Conservation (phyloP, 768 basidiomycete genomes). For the Lactarius evosmus region DNA sequence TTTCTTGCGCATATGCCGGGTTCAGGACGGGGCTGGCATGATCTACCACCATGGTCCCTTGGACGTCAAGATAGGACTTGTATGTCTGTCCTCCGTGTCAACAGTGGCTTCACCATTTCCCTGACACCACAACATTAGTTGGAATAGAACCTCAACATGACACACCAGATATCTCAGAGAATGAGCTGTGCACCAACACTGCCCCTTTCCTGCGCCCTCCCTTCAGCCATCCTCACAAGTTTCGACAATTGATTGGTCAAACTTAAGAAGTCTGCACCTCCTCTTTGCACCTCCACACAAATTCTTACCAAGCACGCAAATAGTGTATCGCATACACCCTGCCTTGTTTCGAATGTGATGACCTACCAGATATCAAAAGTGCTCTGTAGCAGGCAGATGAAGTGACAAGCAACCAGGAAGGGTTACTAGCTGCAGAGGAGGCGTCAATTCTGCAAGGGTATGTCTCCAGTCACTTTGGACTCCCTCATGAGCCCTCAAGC, state of each 20-base stretch:
- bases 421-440: conserved; percentile 73
- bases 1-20: too few relatives aligned
- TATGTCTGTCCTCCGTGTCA: neutral
- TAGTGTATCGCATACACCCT: conserved; percentile 47
- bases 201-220: conserved; percentile 18
- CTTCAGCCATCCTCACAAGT: conserved; percentile 73
- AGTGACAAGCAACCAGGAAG: conserved; percentile 69
- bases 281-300: conserved; percentile 71
- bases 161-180: conserved; percentile 78
- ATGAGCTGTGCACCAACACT: conserved; percentile 67
- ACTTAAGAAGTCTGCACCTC: conserved; percentile 80
- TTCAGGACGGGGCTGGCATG: too few relatives aligned
- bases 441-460: conserved; percentile 76
- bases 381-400: too few relatives aligned
- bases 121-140: too few relatives aligned
- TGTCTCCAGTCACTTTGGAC: conserved; percentile 26
- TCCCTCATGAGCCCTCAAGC: neutral
- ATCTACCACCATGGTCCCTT: too few relatives aligned
- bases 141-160: too few relatives aligned
- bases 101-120: too few relatives aligned
- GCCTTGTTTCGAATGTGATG: neutral
- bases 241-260: conserved; percentile 79
- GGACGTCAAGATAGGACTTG: conserved; percentile 59
- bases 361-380: conserved; percentile 67
- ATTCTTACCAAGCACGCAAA: conserved; percentile 63